Evolutionary conservation across 1,139 yeast species (phyloP).

Genomic region (Blastobotrys illinoisensis): DNA sequence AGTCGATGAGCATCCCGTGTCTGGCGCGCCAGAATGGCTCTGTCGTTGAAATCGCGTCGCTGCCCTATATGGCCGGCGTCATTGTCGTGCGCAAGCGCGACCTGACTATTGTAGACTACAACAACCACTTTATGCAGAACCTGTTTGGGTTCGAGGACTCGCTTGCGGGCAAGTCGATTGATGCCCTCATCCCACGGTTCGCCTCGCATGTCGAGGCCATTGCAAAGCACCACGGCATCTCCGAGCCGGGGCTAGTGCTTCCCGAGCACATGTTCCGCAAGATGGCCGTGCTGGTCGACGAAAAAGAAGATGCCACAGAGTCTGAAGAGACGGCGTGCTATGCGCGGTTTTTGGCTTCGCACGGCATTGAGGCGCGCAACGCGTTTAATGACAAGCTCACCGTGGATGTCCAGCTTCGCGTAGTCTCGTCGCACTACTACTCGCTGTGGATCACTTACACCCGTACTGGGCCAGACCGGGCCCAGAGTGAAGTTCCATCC

Average conservation of each 20-base stretch:
- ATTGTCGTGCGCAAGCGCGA: slow-evolving; percentile 56
- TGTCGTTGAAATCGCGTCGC: slow-evolving; percentile 32
- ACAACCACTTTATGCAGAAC: slow-evolving; percentile 71
- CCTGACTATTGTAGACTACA: slow-evolving; percentile 55
- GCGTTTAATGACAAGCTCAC: slow-evolving; percentile 59
- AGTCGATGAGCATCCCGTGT: not conserved
- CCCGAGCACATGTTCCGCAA: slow-evolving; percentile 89
- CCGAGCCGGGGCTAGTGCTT: slow-evolving; percentile 52
- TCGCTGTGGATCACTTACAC: slow-evolving; percentile 89
- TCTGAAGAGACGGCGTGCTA: slow-evolving; percentile 13
- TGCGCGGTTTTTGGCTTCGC: slow-evolving; percentile 20
- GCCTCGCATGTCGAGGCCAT: slow-evolving; percentile 48
- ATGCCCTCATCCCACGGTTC: slow-evolving; percentile 62
- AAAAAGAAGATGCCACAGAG: not conserved
- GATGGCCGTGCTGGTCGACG: slow-evolving; percentile 28
- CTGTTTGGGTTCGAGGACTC: slow-evolving; percentile 59
- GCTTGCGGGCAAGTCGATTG: slow-evolving; percentile 48
- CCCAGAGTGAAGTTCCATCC: slow-evolving; percentile 42
- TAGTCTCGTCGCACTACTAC: slow-evolving; percentile 51
- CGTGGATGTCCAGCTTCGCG: slow-evolving; percentile 77
- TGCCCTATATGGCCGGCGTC: slow-evolving; percentile 86
- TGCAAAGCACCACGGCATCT: slow-evolving; percentile 24
- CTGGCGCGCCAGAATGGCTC: not conserved
- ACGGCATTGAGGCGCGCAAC: slow-evolving; percentile 63
- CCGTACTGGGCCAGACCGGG: slow-evolving; percentile 23